phyloP scores from a whole-genome alignment of 495 filamentous ascomycete species.

The Penicillium egyptiacum region DNA sequence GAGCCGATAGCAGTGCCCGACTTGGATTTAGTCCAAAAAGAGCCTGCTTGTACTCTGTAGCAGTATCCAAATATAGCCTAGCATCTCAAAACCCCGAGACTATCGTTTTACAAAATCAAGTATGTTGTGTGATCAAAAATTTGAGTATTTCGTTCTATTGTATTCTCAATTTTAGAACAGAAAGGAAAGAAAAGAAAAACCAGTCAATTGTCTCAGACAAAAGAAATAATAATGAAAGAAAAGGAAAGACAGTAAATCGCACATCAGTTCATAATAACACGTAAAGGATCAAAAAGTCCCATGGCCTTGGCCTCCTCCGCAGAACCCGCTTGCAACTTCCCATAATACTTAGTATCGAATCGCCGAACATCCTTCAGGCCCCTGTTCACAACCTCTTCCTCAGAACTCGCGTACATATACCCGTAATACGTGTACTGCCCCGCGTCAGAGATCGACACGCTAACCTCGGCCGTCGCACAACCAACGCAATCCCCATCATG shows the following conservation, averaged over 20 bases:
- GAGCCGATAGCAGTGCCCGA: too few relatives aligned
- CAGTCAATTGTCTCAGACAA: too few relatives aligned
- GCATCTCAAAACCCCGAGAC: too few relatives aligned
- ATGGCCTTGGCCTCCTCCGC: not conserved
- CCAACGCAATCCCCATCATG: slow-evolving; percentile 11
- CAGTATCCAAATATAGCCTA: too few relatives aligned
- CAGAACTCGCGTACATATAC: not conserved
- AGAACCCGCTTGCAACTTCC: not conserved
- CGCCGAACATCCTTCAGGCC: not conserved
- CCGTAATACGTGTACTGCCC: slow-evolving; percentile 1
- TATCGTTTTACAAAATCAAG: too few relatives aligned
- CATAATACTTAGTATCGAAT: slow-evolving; percentile 1
- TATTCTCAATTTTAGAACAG: too few relatives aligned
- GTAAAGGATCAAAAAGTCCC: slow-evolving; percentile 6
- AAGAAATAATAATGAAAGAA: too few relatives aligned
- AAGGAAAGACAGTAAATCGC: not conserved
- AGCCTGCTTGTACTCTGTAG: too few relatives aligned
- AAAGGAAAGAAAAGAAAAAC: too few relatives aligned
- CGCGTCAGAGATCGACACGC: not conserved
- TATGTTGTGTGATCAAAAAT: too few relatives aligned
- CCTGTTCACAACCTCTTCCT: not conserved
- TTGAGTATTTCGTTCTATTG: too few relatives aligned
- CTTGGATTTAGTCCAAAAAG: too few relatives aligned
- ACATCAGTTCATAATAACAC: slow-evolving; percentile 2
- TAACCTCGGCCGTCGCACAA: not conserved